Evolutionary conservation across 805 yeast species (phyloP).

Genomic region (Metschnikowia kunwiensis): DNA sequence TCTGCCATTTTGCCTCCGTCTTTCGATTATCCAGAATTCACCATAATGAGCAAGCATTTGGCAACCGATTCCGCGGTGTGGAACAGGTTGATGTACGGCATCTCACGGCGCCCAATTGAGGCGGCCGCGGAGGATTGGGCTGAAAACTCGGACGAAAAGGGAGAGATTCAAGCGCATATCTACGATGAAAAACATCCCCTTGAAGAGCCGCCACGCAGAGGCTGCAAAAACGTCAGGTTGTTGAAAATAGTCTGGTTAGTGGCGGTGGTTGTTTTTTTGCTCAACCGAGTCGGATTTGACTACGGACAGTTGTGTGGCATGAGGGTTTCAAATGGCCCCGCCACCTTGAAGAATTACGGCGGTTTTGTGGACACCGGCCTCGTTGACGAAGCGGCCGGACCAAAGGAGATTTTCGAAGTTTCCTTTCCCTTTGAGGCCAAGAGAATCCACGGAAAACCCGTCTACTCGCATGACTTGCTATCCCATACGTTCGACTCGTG

Average conservation of each 20-base stretch:
- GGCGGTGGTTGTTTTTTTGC: neutral
- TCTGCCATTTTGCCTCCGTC: too few species aligned
- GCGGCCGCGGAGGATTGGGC: neutral
- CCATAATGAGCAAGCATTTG: constrained; percentile 15
- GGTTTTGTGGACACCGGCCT: constrained; percentile 10
- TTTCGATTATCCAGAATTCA: too few species aligned
- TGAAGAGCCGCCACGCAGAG: neutral
- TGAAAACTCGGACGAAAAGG: neutral
- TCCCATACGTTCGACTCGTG: constrained; percentile 56
- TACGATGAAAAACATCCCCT: neutral
- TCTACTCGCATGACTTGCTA: constrained; percentile 40
- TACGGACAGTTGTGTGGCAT: neutral
- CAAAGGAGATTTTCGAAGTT: constrained; percentile 26
- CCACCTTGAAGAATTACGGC: constrained; percentile 1
- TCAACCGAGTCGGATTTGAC: constrained; percentile 1
- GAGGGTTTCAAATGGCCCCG: neutral
- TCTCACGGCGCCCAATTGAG: constrained; percentile 4
- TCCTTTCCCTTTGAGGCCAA: constrained; percentile 26
- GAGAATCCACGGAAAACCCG: constrained; percentile 27
- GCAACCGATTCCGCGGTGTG: constrained; percentile 18
- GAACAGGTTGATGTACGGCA: constrained; percentile 17
- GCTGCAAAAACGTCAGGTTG: neutral
- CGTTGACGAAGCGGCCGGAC: neutral
- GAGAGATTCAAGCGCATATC: neutral
- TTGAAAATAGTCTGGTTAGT: neutral